Evolutionary conservation across 148 eudicot genomes (phyloP), one percentile per base, ranked within the genome.

Genomic region (Fagopyrum tataricum): DNA sequence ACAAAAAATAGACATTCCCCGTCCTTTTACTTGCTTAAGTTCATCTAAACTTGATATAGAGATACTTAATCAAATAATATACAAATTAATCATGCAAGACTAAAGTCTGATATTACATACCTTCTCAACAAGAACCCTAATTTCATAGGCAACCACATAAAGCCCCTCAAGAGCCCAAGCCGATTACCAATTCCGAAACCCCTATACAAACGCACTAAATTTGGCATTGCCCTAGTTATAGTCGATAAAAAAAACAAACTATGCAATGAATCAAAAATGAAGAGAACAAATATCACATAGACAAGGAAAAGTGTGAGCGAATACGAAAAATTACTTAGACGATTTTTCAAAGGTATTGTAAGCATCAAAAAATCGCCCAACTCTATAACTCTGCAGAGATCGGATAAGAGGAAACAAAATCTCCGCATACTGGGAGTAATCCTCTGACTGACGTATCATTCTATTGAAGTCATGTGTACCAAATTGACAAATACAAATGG

Each of bases 51-150:
- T 18, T 18, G 10, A 55, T 18, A 20, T 5, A 23, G 20, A 20
- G 20, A 52, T 5, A 55, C 7, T n/a, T 20, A 20, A 26, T 20
- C 26, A 20, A 20, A 5, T 1, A 42, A 4, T 24, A n/a, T 14
- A 47, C 26, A 48, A 31, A 17, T 20, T 21, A 71, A 46, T 14
- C 4, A 37, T 31, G 70, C 43, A 26, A 2, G 23, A 14, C 31
- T 10, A 58, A 31, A 61, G 24, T 12, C 0, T 31, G 42, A 40
- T 0, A 12, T 61, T 64, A n/a, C 73, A 72, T 84, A 94, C 98
- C 91, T 77, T 85, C 82, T 95, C 97, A n/a, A 97, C 99, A 74
- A 95, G 87, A 82, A 95, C 82, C 87, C 96, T 87, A 79, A 90
- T 87, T 77, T 95, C 99, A 71, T 90, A 95, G 71, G 87, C 89